These are phyloP conservation scores for Penicillium freii DNA, from an alignment of 2,329 filamentous ascomycete species.

Conservation along the genomic window DNA sequence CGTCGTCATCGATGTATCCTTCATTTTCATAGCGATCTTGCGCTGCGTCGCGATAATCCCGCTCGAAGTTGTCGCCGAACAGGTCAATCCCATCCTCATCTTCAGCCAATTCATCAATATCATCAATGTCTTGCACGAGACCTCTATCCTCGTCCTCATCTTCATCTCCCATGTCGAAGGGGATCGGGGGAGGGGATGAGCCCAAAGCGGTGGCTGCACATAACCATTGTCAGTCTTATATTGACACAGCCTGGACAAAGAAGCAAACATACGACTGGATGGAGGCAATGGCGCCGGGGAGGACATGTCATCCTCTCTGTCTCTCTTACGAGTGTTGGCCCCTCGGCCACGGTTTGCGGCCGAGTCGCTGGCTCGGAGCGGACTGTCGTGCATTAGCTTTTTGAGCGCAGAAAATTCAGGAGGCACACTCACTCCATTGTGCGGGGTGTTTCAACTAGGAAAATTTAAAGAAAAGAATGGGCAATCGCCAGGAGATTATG, in stretches of 20 bases:
- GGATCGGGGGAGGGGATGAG: conserved; percentile 61
- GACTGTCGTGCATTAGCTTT: conserved; percentile 37
- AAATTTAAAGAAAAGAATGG: not conserved
- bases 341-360: conserved; percentile 75
- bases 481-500: not conserved
- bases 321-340: conserved; percentile 59
- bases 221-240: conserved; percentile 11
- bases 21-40: conserved; percentile 56
- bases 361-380: conserved; percentile 74
- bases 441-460: conserved; percentile 18
- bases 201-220: conserved; percentile 22
- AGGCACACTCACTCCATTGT: conserved; percentile 32
- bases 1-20: conserved; percentile 62
- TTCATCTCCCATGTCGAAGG: conserved; percentile 49
- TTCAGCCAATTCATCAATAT: conserved; percentile 67
- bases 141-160: conserved; percentile 56
- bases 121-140: conserved; percentile 62
- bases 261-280: conserved; percentile 58
- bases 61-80: conserved; percentile 66
- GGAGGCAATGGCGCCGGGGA: conserved; percentile 58
- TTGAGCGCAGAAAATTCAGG: conserved; percentile 4
- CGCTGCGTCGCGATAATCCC: conserved; percentile 54
- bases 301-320: conserved; percentile 61
- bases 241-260: conserved; percentile 8
- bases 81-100: conserved; percentile 69